A percentile compares a stretch with the other conserved stretches of the same genome.
Conservation (phyloP, 257 asterid genomes). For the Jacaranda copaia region DNA sequence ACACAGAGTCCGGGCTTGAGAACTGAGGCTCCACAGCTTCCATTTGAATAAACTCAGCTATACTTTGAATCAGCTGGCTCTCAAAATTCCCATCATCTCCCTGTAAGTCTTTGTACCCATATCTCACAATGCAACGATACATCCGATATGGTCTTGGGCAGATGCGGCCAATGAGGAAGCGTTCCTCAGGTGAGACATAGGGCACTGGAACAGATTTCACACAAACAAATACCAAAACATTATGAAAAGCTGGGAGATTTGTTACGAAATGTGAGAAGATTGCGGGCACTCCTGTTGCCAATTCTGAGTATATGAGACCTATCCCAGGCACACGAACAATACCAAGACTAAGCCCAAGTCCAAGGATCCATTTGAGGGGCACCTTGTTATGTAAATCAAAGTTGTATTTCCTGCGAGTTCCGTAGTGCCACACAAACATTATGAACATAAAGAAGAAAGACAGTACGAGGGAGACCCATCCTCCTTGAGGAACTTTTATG, state of each 20-base stretch:
- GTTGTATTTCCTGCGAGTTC: conserved; percentile 89
- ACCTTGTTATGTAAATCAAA: conserved; percentile 92
- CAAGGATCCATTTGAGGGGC: conserved; percentile 86
- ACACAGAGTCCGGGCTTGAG: conserved; percentile 65
- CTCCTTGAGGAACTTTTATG: conserved; percentile 86
- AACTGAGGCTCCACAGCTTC: conserved; percentile 86
- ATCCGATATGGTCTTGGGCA: conserved; percentile 94
- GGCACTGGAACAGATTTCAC: conserved; percentile 93
- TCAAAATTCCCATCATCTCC: conserved; percentile 85
- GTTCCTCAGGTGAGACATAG: conserved; percentile 80
- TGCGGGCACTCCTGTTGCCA: conserved; percentile 90
- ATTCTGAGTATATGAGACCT: conserved; percentile 89
- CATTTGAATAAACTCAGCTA: conserved; percentile 95
- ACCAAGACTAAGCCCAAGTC: conserved; percentile 93
- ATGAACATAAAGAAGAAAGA: conserved; percentile 67
- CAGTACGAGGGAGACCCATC: conserved; percentile 88
- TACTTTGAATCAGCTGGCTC: conserved; percentile 78
- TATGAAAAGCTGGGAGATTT: conserved; percentile 94
- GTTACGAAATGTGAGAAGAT: conserved; percentile 94
- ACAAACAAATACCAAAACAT: conserved; percentile 86
- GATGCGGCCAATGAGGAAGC: conserved; percentile 91
- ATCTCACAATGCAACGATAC: conserved; percentile 94
- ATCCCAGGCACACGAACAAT: conserved; percentile 97
- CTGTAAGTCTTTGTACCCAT: conserved; percentile 93
- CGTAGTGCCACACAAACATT: conserved; percentile 96